A percentile compares a stretch with the other conserved stretches of the same genome.
Evolutionary conservation across 306 rosid species (phyloP).

Genomic region (Cucumis melo): DNA sequence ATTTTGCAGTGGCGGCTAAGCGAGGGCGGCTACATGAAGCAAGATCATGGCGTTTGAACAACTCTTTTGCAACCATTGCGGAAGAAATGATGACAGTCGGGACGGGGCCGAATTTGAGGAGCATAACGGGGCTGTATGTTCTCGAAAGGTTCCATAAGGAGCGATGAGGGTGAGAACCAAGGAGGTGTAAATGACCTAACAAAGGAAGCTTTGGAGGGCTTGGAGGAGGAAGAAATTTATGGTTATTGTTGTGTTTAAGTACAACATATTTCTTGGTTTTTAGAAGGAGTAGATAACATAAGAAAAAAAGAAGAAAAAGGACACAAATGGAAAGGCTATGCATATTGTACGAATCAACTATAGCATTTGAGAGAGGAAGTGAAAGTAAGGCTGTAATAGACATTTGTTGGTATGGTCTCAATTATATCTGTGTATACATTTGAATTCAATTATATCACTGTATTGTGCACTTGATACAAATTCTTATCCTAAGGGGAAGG

Average conservation of each 20-base stretch:
- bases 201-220: slow-evolving; percentile 40
- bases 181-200: slow-evolving; percentile 41
- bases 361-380: too few species aligned
- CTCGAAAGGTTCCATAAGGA: slow-evolving; percentile 27
- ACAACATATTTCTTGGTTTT: background rate
- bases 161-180: slow-evolving; percentile 14
- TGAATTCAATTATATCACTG: too few species aligned
- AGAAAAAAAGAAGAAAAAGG: background rate
- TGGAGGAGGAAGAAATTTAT: background rate
- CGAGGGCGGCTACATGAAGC: slow-evolving; percentile 16
- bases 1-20: background rate
- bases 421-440: too few species aligned
- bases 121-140: slow-evolving; percentile 40
- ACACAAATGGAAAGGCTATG: too few species aligned
- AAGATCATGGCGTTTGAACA: slow-evolving; percentile 16
- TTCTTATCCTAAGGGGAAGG: too few species aligned
- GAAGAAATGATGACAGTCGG: slow-evolving; percentile 11
- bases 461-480: too few species aligned
- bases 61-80: slow-evolving; percentile 10
- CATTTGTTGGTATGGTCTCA: too few species aligned
- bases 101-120: slow-evolving; percentile 15
- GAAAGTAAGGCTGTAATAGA: too few species aligned
- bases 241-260: background rate
- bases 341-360: too few species aligned
- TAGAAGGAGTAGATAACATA: background rate